These are phyloP conservation scores for Scleroderma citrinum DNA, from an alignment of 768 basidiomycete species.

Conservation along the genomic window DNA sequence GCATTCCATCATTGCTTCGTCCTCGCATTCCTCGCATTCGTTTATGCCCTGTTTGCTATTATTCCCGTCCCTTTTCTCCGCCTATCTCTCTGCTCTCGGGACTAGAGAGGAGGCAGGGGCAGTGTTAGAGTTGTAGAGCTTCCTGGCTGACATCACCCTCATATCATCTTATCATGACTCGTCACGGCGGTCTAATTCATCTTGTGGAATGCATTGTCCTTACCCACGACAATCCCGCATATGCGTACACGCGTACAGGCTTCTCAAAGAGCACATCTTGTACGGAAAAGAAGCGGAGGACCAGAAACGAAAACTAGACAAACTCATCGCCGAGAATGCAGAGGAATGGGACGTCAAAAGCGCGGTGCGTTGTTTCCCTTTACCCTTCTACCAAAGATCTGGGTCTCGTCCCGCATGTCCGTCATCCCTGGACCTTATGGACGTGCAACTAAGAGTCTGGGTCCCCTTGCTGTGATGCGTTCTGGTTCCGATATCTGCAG, in stretches of 20 bases:
- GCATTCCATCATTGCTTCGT: background rate
- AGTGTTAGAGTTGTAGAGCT: background rate
- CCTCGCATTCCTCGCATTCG: background rate
- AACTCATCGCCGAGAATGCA: conserved; percentile 50
- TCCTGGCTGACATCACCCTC: background rate
- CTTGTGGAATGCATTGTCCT: background rate
- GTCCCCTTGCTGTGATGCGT: background rate
- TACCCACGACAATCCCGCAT: background rate
- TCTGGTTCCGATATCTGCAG: background rate
- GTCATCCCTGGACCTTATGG: conserved; percentile 5
- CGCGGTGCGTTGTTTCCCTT: conserved; percentile 43
- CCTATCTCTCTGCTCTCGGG: conserved; percentile 7
- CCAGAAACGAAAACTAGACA: conserved; percentile 53
- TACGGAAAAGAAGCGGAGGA: conserved; percentile 65
- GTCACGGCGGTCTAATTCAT: background rate
- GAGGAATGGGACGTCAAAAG: conserved; percentile 79
- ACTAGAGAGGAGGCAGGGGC: background rate
- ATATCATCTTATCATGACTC: background rate
- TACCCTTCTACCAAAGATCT: background rate
- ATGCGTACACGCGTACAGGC: conserved; percentile 29
- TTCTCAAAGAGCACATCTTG: conserved; percentile 60
- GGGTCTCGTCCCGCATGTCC: conserved; percentile 3
- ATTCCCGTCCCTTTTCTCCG: conserved; percentile 6
- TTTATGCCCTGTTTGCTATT: background rate
- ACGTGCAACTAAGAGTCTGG: too few species aligned